Conservation (phyloP, 129 eudicot genomes). For the Arctium minus region DNA sequence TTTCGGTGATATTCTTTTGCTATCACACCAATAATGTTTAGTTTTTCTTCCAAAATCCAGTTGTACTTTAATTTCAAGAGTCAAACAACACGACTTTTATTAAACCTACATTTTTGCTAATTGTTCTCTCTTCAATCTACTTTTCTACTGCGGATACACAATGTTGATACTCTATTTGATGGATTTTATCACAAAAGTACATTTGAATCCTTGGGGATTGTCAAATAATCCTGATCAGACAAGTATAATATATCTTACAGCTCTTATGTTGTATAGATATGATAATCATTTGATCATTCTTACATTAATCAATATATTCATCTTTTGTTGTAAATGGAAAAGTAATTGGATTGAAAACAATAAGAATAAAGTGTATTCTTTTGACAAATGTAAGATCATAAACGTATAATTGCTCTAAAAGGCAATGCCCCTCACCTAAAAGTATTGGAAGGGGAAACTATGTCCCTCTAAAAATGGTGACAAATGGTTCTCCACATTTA, state of each 20-base stretch:
- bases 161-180: background rate
- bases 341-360: background rate
- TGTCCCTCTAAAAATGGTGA: constrained; percentile 21
- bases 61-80: background rate
- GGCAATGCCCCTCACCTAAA: background rate
- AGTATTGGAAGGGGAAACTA: constrained; percentile 11
- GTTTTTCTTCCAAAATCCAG: background rate
- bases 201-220: too few species aligned
- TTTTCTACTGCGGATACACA: background rate
- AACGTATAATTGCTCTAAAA: background rate
- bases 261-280: background rate
- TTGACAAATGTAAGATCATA: background rate
- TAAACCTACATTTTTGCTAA: background rate
- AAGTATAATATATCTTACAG: too few species aligned
- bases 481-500: constrained; percentile 21
- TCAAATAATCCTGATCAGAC: too few species aligned
- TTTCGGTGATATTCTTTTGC: too few species aligned
- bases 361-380: background rate
- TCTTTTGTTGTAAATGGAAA: background rate
- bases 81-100: background rate
- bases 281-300: background rate
- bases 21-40: background rate
- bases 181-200: background rate
- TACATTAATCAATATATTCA: background rate
- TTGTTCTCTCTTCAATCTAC: background rate